Base-by-base conservation (phyloP, 139 green algal genomes). In the Chlorella sp. region DNA sequence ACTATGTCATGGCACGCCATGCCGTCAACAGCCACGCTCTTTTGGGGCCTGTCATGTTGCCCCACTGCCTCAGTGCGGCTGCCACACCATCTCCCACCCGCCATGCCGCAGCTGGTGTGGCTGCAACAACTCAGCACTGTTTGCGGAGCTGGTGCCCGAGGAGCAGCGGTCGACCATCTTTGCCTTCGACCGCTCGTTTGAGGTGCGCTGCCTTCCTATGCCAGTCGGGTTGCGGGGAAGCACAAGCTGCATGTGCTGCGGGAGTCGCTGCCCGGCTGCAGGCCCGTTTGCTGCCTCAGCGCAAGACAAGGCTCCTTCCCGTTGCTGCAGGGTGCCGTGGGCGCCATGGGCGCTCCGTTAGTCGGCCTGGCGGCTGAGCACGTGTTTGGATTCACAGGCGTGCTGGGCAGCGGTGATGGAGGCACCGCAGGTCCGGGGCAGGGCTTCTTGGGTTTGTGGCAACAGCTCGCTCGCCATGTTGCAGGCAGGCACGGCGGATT, bases 81-180 rank as follows among this genome's bases (percentile, higher is more conserved):
- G 25, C 12, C 26, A 28, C 56, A 11, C 30, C 55, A 34, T 18
- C 3, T 0, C 7, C 51, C 34, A 57, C 62, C 38, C 6, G 23
- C 23, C 56, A 62, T 39, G 4, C 1, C 39, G 80, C 30, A 85
- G 83, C 82, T 93, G 91, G 91, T 93, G 85, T 28, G 92, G 91
- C 11, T 88, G 82, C 55, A 94, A 94, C 85, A 98, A 98, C 89
- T 91, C 76, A 28, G 94, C 95, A 23, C 95, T 98, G 56, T 97
- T 98, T 78, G 90, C 95, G 11, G 95, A 98, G 69, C 91, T 97
- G 34, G 94, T 98, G 36, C 94, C 95, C 17, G 91, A 94, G 71
- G 67, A 92, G 65, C 80, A 94, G 81, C 88, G 94, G 55, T 90
- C 64, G 16, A 91, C 87, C 36, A 92, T 98, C 17, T 98, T 95